Base-by-base conservation (phyloP, 164 flowering plant genomes). In the Magnolia sinica region DNA sequence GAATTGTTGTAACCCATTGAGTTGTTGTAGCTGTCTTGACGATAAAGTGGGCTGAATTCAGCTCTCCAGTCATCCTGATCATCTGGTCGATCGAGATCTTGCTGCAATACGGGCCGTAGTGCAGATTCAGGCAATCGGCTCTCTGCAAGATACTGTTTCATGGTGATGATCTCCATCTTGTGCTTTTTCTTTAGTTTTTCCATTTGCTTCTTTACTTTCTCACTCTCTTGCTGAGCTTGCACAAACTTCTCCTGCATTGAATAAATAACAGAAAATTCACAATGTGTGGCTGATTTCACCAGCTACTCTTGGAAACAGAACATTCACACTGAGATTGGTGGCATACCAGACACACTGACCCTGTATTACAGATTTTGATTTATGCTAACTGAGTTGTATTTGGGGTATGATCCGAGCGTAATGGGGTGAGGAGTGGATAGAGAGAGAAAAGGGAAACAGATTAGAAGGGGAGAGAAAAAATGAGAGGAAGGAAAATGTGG, bases 51-150 rank as follows among this genome's bases (percentile, higher is more conserved):
- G 51, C 92, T 91, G 68, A 96, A 96, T 81, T 91, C 99, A 61
- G 92, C 89, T 81, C 93, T 88, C 99, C 99, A 96, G 63, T 91
- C 91, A 74, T 96, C 92, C 76, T 94, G 96, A 79, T 94, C 96
- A 64, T 90, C 89, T 9, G 75, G 71, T 31, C 51, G 81, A 59
- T 76, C 74, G 64, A 76, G 73, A 59, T 91, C 85, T 66, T 81
- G 76, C 75, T 86, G 85, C 14, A 19, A n/a, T 19, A 87, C 37
- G 27, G 95, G 89, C 49, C 76, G 83, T 82, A 96, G 74, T 59
- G 99, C 98, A 68, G 98, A 90, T 76, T 89, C 90, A 1, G 98
- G 99, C 80, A 94, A 74, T 74, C 87, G 85, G 89, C 96, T 94
- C 73, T 91, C 98, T 73, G 95, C 97, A 70, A 96, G 88, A 76